Conservation (phyloP, 805 yeast genomes). For the Myxozyma monticola region DNA sequence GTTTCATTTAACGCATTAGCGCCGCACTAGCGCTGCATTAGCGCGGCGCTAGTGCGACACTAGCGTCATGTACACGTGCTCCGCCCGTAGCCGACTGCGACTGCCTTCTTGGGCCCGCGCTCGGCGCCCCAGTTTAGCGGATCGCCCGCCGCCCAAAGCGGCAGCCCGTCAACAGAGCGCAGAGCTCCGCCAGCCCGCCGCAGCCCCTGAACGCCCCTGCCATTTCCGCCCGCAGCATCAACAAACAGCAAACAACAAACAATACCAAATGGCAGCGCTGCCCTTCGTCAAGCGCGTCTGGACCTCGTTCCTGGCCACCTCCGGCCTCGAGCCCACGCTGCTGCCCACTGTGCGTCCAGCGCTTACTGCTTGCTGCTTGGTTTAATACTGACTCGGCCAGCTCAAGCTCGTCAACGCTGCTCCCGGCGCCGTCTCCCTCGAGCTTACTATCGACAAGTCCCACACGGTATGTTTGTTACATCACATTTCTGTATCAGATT, state of each 20-base stretch:
- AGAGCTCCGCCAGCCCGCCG: no score
- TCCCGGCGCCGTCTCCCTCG: constrained; percentile 40
- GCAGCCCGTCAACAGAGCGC: not conserved
- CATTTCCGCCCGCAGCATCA: no score
- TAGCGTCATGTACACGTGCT: no score
- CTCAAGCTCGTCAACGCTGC: constrained; percentile 36
- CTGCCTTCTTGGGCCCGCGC: no score
- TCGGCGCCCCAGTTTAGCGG: no score
- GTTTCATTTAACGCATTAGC: no score
- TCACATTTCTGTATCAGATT: not conserved
- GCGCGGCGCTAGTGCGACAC: no score
- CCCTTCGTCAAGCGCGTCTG: constrained; percentile 20
- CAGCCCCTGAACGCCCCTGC: no score
- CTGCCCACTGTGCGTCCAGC: constrained; percentile 14
- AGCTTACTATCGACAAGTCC: constrained; percentile 37
- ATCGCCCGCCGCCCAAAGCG: no score
- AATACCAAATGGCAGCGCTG: constrained; percentile 1
- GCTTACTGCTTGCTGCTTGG: not conserved
- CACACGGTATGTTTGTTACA: constrained; percentile 40
- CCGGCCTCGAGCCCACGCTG: constrained; percentile 28
- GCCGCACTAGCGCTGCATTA: no score
- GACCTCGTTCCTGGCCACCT: constrained; percentile 24
- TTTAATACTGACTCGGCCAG: constrained; percentile 21
- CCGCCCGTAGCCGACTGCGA: no score
- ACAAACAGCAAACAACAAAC: constrained; percentile 3